Conservation (phyloP, 495 filamentous ascomycete species). For the Staphylotrichum longicolle region DNA sequence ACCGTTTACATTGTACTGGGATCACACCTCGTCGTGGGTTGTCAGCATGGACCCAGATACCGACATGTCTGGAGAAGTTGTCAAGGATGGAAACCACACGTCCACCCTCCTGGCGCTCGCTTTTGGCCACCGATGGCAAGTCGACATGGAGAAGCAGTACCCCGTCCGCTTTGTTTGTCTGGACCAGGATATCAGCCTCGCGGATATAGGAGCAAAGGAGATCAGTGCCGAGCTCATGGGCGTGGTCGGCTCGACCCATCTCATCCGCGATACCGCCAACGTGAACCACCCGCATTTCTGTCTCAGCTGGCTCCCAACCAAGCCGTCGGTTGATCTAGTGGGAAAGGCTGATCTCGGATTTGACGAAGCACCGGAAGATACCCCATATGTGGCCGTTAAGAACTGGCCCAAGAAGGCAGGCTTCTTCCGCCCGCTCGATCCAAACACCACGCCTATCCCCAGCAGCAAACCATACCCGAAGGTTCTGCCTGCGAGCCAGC, state of each 20-base stretch:
- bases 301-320: slow-evolving; percentile 34
- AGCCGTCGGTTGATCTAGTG: slow-evolving; percentile 36
- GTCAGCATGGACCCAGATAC: slow-evolving; percentile 38
- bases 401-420: slow-evolving; percentile 57
- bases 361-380: slow-evolving; percentile 34
- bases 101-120: slow-evolving; percentile 49
- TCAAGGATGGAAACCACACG: slow-evolving; percentile 43
- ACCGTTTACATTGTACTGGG: slow-evolving; percentile 52
- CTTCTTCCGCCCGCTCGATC: slow-evolving; percentile 51
- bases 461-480: slow-evolving; percentile 34
- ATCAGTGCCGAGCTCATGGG: slow-evolving; percentile 20
- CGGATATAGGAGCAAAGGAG: slow-evolving; percentile 17
- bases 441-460: neutral
- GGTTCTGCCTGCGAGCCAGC: slow-evolving; percentile 35
- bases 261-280: slow-evolving; percentile 36
- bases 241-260: slow-evolving; percentile 15
- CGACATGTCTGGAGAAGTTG: slow-evolving; percentile 13
- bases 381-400: slow-evolving; percentile 49
- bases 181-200: slow-evolving; percentile 19
- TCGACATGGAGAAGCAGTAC: slow-evolving; percentile 37
- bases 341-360: slow-evolving; percentile 26
- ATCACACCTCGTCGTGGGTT: slow-evolving; percentile 40
- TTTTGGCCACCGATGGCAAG: slow-evolving; percentile 41
- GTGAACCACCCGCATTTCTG: slow-evolving; percentile 35
- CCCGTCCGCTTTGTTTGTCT: slow-evolving; percentile 36